Conservation (phyloP, 345 rosid genomes). For the Eucalyptus cloeziana region DNA sequence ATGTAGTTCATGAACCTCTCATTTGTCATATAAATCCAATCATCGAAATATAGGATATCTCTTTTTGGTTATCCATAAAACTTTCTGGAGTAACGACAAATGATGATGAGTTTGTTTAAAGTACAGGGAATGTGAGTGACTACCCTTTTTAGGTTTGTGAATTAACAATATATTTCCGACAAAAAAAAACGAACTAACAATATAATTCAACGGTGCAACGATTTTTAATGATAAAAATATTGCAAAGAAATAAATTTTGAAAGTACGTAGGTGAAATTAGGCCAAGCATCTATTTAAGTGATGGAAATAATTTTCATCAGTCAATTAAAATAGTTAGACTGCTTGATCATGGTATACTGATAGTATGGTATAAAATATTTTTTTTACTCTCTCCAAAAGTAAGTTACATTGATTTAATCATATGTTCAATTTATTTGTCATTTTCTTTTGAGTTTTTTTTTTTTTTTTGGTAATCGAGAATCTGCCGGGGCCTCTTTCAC, state of each 20-base stretch:
- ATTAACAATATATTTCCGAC: too few relatives aligned
- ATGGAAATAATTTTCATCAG: not conserved
- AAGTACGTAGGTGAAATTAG: not conserved
- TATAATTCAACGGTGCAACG: not conserved
- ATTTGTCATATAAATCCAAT: not conserved
- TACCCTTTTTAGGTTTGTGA: too few relatives aligned
- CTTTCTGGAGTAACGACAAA: not conserved
- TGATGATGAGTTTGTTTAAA: not conserved
- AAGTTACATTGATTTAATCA: not conserved
- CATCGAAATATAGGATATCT: not conserved
- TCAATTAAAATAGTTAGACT: not conserved
- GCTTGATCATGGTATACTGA: not conserved
- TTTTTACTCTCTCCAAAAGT: not conserved
- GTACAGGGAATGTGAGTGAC: too few relatives aligned
- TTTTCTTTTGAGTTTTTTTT: not conserved
- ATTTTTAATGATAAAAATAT: too few relatives aligned
- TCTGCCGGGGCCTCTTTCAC: fast-evolving
- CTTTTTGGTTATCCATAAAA: not conserved
- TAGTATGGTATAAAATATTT: not conserved
- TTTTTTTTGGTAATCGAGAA: too few relatives aligned
- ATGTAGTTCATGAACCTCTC: not conserved
- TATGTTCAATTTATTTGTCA: not conserved
- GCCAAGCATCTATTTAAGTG: not conserved
- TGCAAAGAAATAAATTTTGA: not conserved
- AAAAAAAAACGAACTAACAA: not conserved